phyloP scores from a whole-genome alignment of 306 rosid species.

The Casuarina glauca region DNA sequence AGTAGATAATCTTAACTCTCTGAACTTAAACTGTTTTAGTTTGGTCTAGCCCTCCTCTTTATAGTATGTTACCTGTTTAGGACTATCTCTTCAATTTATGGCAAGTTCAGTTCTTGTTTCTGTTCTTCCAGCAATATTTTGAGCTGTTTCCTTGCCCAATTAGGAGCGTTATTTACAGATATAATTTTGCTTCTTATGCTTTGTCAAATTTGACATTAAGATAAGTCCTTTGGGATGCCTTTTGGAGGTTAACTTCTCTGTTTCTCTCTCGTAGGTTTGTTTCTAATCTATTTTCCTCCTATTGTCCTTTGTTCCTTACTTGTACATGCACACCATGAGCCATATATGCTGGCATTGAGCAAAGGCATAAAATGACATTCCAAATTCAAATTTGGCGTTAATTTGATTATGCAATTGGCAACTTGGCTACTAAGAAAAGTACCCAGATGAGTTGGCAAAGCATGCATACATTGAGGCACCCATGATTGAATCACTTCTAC shows the following conservation, averaged over 20 bases:
- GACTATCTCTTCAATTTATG: background rate
- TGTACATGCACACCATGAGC: background rate
- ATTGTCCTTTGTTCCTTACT: background rate
- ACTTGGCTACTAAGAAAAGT: background rate
- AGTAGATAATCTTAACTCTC: background rate
- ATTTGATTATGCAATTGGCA: background rate
- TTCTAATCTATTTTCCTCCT: conserved; percentile 14
- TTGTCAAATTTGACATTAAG: background rate
- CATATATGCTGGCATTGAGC: background rate
- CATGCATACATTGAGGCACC: background rate
- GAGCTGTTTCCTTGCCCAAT: background rate
- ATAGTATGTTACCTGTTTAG: background rate
- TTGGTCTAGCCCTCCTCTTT: background rate
- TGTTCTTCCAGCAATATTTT: background rate
- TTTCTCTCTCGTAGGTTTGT: conserved; percentile 11
- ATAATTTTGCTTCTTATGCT: conserved; percentile 10
- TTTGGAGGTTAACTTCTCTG: background rate
- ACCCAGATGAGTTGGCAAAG: background rate
- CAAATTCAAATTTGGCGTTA: background rate
- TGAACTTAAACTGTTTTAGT: background rate
- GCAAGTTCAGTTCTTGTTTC: background rate
- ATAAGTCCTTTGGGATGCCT: conserved; percentile 13
- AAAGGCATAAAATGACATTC: background rate
- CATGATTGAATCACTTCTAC: background rate
- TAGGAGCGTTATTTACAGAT: background rate